Base-by-base conservation (phyloP, 2,329 filamentous ascomycete species). In the Ceratocystis colombiana region DNA sequence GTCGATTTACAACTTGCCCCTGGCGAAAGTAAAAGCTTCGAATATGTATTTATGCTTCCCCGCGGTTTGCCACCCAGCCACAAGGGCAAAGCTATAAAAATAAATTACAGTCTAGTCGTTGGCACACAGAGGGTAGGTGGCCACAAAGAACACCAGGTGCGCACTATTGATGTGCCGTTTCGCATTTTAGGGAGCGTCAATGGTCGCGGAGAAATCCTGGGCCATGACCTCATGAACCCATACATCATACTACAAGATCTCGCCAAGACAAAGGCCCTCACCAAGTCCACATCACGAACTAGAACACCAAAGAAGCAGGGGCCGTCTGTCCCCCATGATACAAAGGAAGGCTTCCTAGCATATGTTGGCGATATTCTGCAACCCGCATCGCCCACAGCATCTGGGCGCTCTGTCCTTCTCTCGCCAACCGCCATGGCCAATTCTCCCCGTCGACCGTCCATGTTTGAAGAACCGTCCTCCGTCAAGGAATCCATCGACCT, bases 181-280 rank as follows among this genome's bases (percentile, higher is more conserved):
- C 85, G 94, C 53, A 89, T 99, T 2, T 84, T 97, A 64, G 93
- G 93, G 50, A 94, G 93, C 71, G 93, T 99, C 46, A 95, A 96
- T 76, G 85, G 84, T 68, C 84, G 90, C 71, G 93, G 93, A 69
- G 90, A 96, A 71, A 88, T 96, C 44, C 81, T 96, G 15, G 90
- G 91, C 1, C 93, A 99, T 74, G 93, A 99, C 74, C 79, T 99
- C 15, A 96, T 96, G 88, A 88, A 86, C 48, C 94, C 94, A 0
- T 96, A 97, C 73, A 89, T 97, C 37, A 80, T 97, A 64, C 80
- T 97, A 57, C 87, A 86, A 66, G 93, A 97, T 72, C 84, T 89
- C 74, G 93, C 94, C 2, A 82, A 82, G 65, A 83, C 66, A 7
- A 63, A 41, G 20, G 50, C 50, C 3, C 55, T 68, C 6, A n/a